Conservation (phyloP, 2,329 filamentous ascomycete genomes). For the Aspergillus jensenii region DNA sequence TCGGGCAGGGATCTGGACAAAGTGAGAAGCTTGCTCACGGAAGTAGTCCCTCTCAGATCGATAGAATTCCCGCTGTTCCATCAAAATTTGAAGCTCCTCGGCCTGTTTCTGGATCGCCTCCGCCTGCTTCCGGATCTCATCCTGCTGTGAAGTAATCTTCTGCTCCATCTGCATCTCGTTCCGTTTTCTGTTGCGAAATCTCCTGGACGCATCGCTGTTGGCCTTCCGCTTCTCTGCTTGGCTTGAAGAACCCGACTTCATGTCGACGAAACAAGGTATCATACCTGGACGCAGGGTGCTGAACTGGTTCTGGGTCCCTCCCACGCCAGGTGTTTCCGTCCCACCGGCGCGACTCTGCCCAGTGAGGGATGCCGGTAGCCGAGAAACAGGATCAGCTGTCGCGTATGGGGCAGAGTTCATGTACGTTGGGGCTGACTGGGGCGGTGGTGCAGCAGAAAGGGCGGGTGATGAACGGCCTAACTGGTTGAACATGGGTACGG, state of each 20-base stretch:
- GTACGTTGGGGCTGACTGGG: constrained; percentile 19
- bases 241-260: constrained; percentile 42
- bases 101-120: constrained; percentile 30
- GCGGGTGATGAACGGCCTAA: constrained; percentile 33
- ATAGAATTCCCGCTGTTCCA: constrained; percentile 40
- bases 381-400: constrained; percentile 26
- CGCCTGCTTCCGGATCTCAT: constrained; percentile 35
- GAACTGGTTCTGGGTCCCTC: constrained; percentile 11
- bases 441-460: constrained; percentile 20
- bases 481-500: constrained; percentile 33
- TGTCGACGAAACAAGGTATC: constrained; percentile 40
- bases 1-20: constrained; percentile 29
- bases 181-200: constrained; percentile 44
- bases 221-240: constrained; percentile 44
- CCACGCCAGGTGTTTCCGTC: constrained; percentile 18
- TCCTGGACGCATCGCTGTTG: constrained; percentile 43
- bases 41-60: constrained; percentile 42
- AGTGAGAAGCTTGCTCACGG: constrained; percentile 32
- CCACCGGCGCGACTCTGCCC: constrained; percentile 18
- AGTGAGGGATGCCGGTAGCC: constrained; percentile 24
- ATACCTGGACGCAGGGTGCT: constrained; percentile 23
- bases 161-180: constrained; percentile 42
- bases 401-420: constrained; percentile 22
- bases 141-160: constrained; percentile 36
- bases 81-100: constrained; percentile 35